A percentile compares a stretch with the other conserved stretches of the same genome.
Evolutionary conservation across 2,329 filamentous ascomycete genomes (phyloP).

Genomic region (Coniochaeta hoffmannii): DNA sequence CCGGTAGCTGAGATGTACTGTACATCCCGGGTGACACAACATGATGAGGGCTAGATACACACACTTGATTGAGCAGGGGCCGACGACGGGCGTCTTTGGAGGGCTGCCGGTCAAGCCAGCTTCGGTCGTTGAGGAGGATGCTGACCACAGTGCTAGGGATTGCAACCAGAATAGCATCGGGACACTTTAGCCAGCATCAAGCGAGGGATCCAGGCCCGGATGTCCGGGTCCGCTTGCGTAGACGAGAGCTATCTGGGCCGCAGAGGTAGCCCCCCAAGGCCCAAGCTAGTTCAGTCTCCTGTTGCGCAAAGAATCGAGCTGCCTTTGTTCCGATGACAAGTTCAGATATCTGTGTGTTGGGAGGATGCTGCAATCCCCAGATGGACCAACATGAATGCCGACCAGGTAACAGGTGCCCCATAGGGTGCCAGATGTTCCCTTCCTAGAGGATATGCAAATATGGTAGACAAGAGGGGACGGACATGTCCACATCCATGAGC

Average conservation of each 20-base stretch:
- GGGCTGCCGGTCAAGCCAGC: not conserved
- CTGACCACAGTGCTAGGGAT: not conserved
- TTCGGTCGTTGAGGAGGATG: not conserved
- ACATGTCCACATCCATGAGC: too few species aligned
- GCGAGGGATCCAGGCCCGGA: not conserved
- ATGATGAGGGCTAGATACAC: too few species aligned
- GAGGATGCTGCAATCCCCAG: too few species aligned
- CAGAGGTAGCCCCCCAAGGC: not conserved
- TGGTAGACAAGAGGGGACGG: too few species aligned
- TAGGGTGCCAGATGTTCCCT: too few species aligned
- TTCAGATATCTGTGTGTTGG: too few species aligned
- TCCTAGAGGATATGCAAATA: too few species aligned
- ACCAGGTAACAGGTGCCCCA: too few species aligned
- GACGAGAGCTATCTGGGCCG: not conserved
- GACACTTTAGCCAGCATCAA: not conserved
- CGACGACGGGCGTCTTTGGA: not conserved
- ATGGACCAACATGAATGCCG: too few species aligned
- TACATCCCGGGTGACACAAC: not conserved
- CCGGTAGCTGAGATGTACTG: not conserved
- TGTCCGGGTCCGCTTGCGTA: not conserved
- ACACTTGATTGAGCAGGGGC: not conserved
- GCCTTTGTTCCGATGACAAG: too few species aligned
- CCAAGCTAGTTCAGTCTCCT: not conserved
- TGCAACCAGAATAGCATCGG: not conserved
- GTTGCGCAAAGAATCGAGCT: not conserved